phyloP scores from a whole-genome alignment of 2,329 filamentous ascomycete genomes.

The Stemphylium beticola region DNA sequence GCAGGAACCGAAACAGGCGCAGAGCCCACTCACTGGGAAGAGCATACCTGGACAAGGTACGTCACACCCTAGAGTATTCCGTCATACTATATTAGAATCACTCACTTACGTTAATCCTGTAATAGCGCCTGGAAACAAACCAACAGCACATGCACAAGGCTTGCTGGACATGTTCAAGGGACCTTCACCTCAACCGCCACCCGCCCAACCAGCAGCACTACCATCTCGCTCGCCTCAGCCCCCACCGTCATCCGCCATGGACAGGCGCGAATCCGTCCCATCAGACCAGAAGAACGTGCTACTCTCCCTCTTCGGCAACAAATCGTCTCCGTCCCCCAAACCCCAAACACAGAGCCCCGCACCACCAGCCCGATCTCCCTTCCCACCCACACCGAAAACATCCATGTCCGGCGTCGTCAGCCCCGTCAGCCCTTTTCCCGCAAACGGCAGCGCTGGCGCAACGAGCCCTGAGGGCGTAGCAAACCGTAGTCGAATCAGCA shows the following conservation, averaged over 20 bases:
- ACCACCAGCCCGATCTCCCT: slow-evolving; percentile 24
- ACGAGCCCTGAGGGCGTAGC: slow-evolving; percentile 38
- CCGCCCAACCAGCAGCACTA: slow-evolving; percentile 6
- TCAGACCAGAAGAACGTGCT: slow-evolving; percentile 44
- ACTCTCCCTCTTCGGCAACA: slow-evolving; percentile 46
- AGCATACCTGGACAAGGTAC: background rate
- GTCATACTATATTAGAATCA: background rate
- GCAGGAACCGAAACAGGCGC: slow-evolving; percentile 21
- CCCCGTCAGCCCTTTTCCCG: slow-evolving; percentile 46
- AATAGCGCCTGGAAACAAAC: slow-evolving; percentile 7
- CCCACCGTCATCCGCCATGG: slow-evolving; percentile 17
- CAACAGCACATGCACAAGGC: slow-evolving; percentile 27
- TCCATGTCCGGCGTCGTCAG: slow-evolving; percentile 46
- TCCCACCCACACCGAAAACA: slow-evolving; percentile 39
- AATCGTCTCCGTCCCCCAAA: slow-evolving; percentile 18
- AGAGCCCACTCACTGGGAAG: background rate
- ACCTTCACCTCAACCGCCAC: slow-evolving; percentile 20
- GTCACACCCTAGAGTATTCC: background rate
- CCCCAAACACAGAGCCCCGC: slow-evolving; percentile 25
- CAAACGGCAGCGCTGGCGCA: slow-evolving; percentile 27
- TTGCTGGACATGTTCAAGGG: slow-evolving; percentile 31
- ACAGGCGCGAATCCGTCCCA: slow-evolving; percentile 36
- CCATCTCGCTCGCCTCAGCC: slow-evolving; percentile 19
- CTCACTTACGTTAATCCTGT: background rate
- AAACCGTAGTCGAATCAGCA: slow-evolving; percentile 43